A percentile compares a stretch with the other conserved stretches of the same genome.
Conservation (phyloP, 192 early-diverging fungal species). For the Entrophospora sp. region DNA sequence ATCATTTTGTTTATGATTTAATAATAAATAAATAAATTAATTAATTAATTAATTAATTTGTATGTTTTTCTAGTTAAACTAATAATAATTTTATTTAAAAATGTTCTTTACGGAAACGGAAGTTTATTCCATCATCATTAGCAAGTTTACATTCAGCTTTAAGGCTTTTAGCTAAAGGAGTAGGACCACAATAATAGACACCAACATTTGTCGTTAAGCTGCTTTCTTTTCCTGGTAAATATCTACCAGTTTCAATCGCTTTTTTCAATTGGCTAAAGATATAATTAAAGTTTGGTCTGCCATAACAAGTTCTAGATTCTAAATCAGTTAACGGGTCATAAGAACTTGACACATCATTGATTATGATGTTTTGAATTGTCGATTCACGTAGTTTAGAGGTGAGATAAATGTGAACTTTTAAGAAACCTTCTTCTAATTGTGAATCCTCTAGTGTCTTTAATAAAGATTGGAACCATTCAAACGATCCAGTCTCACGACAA, state of each 20-base stretch:
- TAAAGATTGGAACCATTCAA: slow-evolving; percentile 65
- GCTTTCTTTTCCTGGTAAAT: slow-evolving; percentile 36
- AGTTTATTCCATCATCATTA: slow-evolving; percentile 40
- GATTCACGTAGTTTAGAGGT: slow-evolving; percentile 50
- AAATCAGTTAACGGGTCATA: slow-evolving; percentile 65
- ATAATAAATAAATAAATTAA: no score
- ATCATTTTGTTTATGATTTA: no score
- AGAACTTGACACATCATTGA: slow-evolving; percentile 41
- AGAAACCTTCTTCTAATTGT: slow-evolving; percentile 43
- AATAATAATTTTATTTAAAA: no score
- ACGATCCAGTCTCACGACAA: slow-evolving; percentile 50
- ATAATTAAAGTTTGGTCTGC: slow-evolving; percentile 65
- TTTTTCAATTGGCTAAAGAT: slow-evolving; percentile 50
- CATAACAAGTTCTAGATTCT: slow-evolving; percentile 60
- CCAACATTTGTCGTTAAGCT: slow-evolving; percentile 54
- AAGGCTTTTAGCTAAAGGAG: slow-evolving; percentile 52
- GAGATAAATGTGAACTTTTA: slow-evolving; percentile 60
- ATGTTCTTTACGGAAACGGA: slow-evolving; percentile 62
- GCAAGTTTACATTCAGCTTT: slow-evolving; percentile 34
- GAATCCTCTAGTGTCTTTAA: slow-evolving; percentile 49
- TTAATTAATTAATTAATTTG: no score
- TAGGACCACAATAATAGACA: slow-evolving; percentile 80
- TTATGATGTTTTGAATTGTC: slow-evolving; percentile 52
- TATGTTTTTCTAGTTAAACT: no score
- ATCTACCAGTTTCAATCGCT: slow-evolving; percentile 28